These are phyloP conservation scores for Colletotrichum agaves DNA, from an alignment of 2,329 filamentous ascomycete species.

Conservation along the genomic window DNA sequence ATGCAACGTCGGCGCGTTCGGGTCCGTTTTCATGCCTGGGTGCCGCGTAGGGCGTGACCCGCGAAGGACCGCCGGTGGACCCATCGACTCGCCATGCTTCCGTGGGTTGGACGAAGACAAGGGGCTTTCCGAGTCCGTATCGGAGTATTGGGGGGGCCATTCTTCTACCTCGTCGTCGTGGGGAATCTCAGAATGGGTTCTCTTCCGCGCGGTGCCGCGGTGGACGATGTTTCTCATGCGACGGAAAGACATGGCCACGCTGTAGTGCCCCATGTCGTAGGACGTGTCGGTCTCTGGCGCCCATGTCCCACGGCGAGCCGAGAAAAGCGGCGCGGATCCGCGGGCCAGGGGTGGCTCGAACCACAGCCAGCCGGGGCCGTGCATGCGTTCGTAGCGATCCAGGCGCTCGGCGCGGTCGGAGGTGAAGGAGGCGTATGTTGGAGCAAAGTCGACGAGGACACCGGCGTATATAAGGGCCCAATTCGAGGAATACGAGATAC, in stretches of 20 bases:
- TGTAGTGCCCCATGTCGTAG: constrained; percentile 46
- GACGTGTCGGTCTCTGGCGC: constrained; percentile 41
- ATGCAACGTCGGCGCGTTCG: constrained; percentile 43
- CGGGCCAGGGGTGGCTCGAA: constrained; percentile 54
- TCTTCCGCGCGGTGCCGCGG: neutral
- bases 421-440: constrained; percentile 51
- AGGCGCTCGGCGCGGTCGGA: constrained; percentile 51
- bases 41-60: neutral
- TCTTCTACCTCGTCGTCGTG: constrained; percentile 2
- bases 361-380: constrained; percentile 58
- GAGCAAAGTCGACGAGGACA: constrained; percentile 53
- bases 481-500: constrained; percentile 51
- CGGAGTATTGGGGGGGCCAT: constrained; percentile 5
- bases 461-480: constrained; percentile 57
- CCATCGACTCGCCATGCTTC: neutral
- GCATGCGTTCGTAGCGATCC: constrained; percentile 48
- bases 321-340: constrained; percentile 34
- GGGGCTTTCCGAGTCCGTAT: neutral
- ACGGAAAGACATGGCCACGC: constrained; percentile 45
- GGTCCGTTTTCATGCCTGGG: constrained; percentile 25
- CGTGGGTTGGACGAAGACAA: neutral
- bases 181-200: neutral
- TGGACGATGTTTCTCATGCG: neutral
- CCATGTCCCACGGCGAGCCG: constrained; percentile 47
- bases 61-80: neutral